These are phyloP conservation scores for Colletotrichum truncatum DNA, from an alignment of 2,329 filamentous ascomycete genomes.

Conservation along the genomic window DNA sequence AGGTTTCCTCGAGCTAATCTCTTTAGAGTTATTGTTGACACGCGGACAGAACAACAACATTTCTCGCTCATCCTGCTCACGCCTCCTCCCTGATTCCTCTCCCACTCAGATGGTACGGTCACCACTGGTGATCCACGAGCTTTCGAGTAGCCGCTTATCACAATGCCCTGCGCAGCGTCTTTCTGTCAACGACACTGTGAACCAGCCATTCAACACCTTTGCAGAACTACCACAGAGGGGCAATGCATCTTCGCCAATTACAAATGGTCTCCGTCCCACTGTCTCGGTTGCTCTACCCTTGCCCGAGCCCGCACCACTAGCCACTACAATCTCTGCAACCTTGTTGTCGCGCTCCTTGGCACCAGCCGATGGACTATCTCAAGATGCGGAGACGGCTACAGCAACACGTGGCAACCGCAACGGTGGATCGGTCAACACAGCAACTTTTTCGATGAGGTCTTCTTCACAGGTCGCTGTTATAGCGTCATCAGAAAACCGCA, in stretches of 20 bases:
- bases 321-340: background rate
- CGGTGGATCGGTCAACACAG: too few relatives aligned
- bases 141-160: background rate
- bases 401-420: background rate
- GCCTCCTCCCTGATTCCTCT: background rate
- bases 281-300: background rate
- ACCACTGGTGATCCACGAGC: background rate
- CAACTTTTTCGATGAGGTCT: too few relatives aligned
- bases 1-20: background rate
- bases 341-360: background rate
- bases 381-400: background rate
- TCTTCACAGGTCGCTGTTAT: background rate
- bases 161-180: too few relatives aligned
- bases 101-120: background rate
- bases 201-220: background rate
- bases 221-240: background rate
- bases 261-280: background rate
- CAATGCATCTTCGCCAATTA: background rate
- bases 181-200: background rate
- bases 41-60: background rate
- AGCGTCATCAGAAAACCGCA: background rate
- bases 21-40: background rate
- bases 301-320: background rate
- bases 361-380: background rate
- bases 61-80: too few relatives aligned